A percentile compares a stretch with the other conserved stretches of the same genome.
phyloP scores from a whole-genome alignment of 208 protist genomes.

The Trypanosoma conorhini region DNA sequence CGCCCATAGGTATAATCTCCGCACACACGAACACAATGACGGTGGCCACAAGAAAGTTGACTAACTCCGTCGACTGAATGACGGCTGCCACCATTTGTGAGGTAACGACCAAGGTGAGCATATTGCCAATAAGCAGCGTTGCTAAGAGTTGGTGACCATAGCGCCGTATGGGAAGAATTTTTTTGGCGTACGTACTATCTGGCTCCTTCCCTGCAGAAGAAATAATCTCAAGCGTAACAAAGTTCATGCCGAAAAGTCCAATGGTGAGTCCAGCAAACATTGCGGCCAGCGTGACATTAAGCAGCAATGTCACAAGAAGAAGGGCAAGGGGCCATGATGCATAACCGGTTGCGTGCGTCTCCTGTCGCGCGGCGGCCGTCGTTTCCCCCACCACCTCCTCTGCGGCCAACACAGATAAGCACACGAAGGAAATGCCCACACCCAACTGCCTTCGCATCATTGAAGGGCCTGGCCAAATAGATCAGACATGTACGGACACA shows the following conservation, averaged over 20 bases:
- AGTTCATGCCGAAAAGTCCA: conserved; percentile 81
- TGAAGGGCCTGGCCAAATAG: neutral
- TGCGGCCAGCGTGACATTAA: conserved; percentile 55
- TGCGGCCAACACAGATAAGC: neutral
- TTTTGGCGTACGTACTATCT: conserved; percentile 60
- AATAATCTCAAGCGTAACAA: conserved; percentile 76
- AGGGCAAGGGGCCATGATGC: conserved; percentile 44
- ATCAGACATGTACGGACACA: neutral
- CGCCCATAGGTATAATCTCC: conserved; percentile 79
- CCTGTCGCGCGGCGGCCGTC: neutral
- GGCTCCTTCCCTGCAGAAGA: conserved; percentile 65
- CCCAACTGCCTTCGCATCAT: neutral
- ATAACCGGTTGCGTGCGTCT: conserved; percentile 29
- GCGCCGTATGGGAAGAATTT: conserved; percentile 69
- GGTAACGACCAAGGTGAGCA: conserved; percentile 76
- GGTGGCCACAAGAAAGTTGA: conserved; percentile 75
- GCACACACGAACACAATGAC: conserved; percentile 72
- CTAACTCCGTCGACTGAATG: conserved; percentile 46
- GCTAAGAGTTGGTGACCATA: conserved; percentile 75
- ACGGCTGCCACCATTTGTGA: conserved; percentile 83
- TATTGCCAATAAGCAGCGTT: conserved; percentile 81
- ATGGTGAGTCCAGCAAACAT: conserved; percentile 87
- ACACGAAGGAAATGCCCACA: neutral
- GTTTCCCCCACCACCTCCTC: neutral
- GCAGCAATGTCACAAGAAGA: conserved; percentile 43